phyloP scores from a whole-genome alignment of 2,329 filamentous ascomycete genomes.

The Diaporthe velutina region DNA sequence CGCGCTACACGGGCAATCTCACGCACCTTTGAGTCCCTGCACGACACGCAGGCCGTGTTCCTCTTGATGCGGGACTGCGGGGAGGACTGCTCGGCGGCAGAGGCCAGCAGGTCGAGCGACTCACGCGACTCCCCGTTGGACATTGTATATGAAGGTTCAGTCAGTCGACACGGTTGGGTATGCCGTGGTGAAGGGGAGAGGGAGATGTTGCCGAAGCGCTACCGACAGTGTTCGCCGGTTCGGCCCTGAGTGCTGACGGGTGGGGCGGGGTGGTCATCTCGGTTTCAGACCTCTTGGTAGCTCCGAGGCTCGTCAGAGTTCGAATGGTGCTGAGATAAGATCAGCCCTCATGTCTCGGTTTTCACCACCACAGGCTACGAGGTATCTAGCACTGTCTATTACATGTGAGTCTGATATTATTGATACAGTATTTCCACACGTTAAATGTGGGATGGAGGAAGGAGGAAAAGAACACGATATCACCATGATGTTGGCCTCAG shows the following conservation, averaged over 20 bases:
- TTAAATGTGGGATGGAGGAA: neutral
- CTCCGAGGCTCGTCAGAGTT: neutral
- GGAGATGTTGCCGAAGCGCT: conserved; percentile 25
- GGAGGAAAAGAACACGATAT: neutral
- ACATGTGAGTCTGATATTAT: neutral
- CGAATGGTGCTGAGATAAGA: conserved; percentile 10
- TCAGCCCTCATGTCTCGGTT: neutral
- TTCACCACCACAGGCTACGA: neutral
- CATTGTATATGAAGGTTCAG: conserved; percentile 17
- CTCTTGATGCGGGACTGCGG: conserved; percentile 39
- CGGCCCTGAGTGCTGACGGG: conserved; percentile 12
- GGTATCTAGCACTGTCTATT: neutral
- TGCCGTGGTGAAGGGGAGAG: neutral
- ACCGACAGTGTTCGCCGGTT: conserved; percentile 22
- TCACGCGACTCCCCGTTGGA: conserved; percentile 37
- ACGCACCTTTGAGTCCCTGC: conserved; percentile 36
- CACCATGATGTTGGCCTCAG: neutral
- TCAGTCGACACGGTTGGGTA: neutral
- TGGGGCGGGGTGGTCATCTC: conserved; percentile 20
- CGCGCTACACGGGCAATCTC: neutral
- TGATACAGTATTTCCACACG: neutral
- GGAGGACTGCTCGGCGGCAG: conserved; percentile 39
- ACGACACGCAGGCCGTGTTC: conserved; percentile 40
- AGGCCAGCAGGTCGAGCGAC: conserved; percentile 39
- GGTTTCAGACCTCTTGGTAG: neutral